Evolutionary conservation across 352 stramenopile genomes (phyloP).

Genomic region (Phytophthora crassamura): DNA sequence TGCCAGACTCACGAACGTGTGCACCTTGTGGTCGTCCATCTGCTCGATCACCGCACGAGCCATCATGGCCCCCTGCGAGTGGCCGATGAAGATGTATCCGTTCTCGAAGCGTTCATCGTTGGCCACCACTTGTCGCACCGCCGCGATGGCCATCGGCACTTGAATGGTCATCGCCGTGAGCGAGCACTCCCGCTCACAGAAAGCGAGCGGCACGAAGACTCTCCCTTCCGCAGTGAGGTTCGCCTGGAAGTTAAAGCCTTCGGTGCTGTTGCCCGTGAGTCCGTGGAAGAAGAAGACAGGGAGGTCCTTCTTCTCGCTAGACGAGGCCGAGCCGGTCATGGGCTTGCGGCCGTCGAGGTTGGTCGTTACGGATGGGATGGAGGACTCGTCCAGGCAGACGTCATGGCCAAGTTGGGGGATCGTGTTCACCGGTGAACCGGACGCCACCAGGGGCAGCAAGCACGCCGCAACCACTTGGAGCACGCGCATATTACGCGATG

Average conservation of each 20-base stretch:
- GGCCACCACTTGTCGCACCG: slow-evolving; percentile 35
- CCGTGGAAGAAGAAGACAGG: slow-evolving; percentile 66
- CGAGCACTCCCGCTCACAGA: slow-evolving; percentile 49
- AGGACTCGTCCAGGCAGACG: slow-evolving; percentile 28
- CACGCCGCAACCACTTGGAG: slow-evolving; percentile 1
- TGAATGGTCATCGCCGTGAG: slow-evolving; percentile 36
- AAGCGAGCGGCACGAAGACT: slow-evolving; percentile 41
- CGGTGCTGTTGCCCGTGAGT: slow-evolving; percentile 29
- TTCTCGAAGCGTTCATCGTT: slow-evolving; percentile 27
- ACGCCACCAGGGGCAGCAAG: slow-evolving; percentile 10
- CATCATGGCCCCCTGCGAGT: slow-evolving; percentile 57
- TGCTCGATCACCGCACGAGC: slow-evolving; percentile 55
- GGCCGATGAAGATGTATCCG: slow-evolving; percentile 57
- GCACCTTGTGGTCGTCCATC: slow-evolving; percentile 63
- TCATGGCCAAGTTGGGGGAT: slow-evolving; percentile 9
- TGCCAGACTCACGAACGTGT: slow-evolving; percentile 55
- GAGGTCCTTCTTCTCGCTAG: slow-evolving; percentile 29
- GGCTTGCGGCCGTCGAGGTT: neutral
- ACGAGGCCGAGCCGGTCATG: neutral
- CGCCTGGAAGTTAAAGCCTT: slow-evolving; percentile 28
- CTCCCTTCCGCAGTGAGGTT: slow-evolving; percentile 45
- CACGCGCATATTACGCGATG: slow-evolving; percentile 10
- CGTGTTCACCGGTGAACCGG: neutral
- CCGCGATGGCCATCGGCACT: slow-evolving; percentile 44
- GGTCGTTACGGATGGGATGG: slow-evolving; percentile 10